Conservation (phyloP, 2,329 filamentous ascomycete genomes). For the Penicillium olsonii region DNA sequence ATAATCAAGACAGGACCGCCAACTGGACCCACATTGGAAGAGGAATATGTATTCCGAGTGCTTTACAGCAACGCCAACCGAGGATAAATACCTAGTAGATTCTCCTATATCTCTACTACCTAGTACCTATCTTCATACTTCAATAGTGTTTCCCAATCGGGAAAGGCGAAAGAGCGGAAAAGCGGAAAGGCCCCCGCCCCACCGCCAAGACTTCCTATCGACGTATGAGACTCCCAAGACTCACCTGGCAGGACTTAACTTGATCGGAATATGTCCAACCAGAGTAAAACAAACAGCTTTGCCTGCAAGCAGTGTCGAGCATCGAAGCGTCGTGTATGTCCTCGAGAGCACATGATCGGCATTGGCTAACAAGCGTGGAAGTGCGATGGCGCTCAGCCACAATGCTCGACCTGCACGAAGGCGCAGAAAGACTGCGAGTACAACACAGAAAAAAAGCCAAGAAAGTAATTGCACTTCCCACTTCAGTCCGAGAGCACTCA, state of each 20-base stretch:
- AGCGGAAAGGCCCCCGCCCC: neutral
- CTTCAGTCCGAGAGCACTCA: neutral
- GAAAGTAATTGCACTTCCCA: neutral
- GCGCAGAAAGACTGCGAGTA: constrained; percentile 1
- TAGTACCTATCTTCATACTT: too few relatives aligned
- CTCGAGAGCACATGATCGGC: neutral
- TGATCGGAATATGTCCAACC: neutral
- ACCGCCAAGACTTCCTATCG: neutral
- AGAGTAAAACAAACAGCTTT: neutral
- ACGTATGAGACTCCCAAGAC: neutral
- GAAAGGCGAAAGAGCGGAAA: neutral
- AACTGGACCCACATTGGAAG: too few relatives aligned
- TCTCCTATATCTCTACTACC: too few relatives aligned
- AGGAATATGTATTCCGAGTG: too few relatives aligned
- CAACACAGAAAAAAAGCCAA: neutral
- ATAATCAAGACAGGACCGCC: too few relatives aligned
- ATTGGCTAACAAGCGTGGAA: neutral
- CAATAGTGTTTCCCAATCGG: too few relatives aligned
- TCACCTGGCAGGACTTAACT: too few relatives aligned
- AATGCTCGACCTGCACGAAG: constrained; percentile 8
- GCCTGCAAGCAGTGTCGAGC: constrained; percentile 9
- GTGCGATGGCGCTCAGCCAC: constrained; percentile 6
- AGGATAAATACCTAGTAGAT: too few relatives aligned
- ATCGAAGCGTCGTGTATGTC: constrained; percentile 7
- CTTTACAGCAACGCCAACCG: too few relatives aligned